Conservation (phyloP, 1,284 basidiomycete genomes). For the Puccinia coronata region DNA sequence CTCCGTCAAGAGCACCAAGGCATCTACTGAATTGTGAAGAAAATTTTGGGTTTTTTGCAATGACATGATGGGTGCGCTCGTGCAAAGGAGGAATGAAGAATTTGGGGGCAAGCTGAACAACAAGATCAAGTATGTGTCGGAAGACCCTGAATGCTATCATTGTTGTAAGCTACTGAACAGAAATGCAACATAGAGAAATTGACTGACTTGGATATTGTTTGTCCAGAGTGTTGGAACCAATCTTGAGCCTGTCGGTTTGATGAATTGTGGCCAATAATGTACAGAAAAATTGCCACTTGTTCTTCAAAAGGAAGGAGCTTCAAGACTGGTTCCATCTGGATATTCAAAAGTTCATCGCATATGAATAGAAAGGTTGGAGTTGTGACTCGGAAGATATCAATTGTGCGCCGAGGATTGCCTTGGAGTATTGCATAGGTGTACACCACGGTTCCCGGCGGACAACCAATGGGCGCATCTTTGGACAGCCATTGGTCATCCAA, state of each 20-base stretch:
- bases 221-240: conserved; percentile 48
- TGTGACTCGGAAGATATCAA: neutral
- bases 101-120: neutral
- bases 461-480: no score
- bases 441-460: no score
- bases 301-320: neutral
- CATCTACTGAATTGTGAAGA: conserved; percentile 56
- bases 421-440: no score
- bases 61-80: no score
- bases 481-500: no score
- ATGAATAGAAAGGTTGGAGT: neutral
- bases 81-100: no score
- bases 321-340: neutral
- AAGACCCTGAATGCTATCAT: no score
- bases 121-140: no score
- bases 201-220: conserved; percentile 49
- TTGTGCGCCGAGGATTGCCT: neutral
- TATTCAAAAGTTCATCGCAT: neutral
- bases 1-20: conserved; percentile 62
- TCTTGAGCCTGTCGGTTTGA: conserved; percentile 27
- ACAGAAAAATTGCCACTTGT: neutral
- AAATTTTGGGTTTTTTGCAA: neutral
- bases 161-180: no score
- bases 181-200: no score
- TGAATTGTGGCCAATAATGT: neutral